Base-by-base conservation (phyloP, 1,284 basidiomycete species). In the Ustilago curta region DNA sequence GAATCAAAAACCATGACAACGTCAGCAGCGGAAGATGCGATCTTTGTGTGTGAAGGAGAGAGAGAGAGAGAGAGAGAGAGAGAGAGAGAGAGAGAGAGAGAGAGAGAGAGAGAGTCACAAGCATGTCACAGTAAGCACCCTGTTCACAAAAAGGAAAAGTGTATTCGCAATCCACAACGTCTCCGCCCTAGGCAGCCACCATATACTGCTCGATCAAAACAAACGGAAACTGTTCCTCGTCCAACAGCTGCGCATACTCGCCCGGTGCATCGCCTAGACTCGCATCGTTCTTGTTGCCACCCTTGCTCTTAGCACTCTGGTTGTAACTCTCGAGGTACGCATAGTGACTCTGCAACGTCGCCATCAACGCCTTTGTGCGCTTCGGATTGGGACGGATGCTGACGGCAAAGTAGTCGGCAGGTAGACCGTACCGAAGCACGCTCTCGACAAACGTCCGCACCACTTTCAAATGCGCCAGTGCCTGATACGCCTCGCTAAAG, bases 401-500 rank as follows among this genome's bases (percentile, higher is more conserved):
- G 37, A 96, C 86, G 1, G 91, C 94, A 49, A 90, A 88, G 84
- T 97, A 99, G 79, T 94, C 91, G 2, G 96, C 93, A 2, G 97
- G 97, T 31, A 99, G 88, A 69, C 97, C 97, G 84, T 96, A 99
- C 73, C 96, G 89, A 44, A 99, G 88, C 14, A 98, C 95, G 72
- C 93, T 96, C 87, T 99, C 97, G 16, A 97, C 91, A 80, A 95
- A 98, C 11, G 96, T 88, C 27, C 94, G 90, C 23, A 97, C 86
- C 59, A 97, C 89, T 86, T 99, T 98, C 71, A 99, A 88, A 83
- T 99, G 97, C 1, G 95, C 92, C 19, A 98, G 88, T 35, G 96
- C 89, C 86, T 99, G 94, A 87, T 95, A 95, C 3, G 95, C 91
- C 86, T 99, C 97, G 7, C 94, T 95, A 85, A 99, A 99, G 87